phyloP scores from a whole-genome alignment of 805 yeast species.

The Teunomyces cretensis region DNA sequence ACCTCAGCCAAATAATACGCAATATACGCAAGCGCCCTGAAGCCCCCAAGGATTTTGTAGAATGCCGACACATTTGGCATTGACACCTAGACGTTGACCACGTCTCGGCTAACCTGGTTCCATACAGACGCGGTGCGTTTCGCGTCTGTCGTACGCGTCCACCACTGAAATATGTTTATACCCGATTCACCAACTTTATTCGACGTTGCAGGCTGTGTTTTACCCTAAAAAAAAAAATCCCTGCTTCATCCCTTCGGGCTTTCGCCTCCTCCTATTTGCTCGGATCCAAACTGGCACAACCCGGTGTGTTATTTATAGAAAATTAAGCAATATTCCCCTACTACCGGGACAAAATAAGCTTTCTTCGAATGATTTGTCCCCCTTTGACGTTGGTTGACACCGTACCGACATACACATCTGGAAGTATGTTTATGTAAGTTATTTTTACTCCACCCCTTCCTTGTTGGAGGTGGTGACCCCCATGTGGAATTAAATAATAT shows the following conservation, averaged over 20 bases:
- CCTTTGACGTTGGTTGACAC: conserved; percentile 4
- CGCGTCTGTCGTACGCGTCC: not conserved
- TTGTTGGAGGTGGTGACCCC: not conserved
- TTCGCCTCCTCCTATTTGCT: not conserved
- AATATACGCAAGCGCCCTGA: not conserved
- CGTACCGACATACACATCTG: not conserved
- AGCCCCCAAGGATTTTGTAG: not conserved
- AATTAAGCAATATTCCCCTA: not conserved
- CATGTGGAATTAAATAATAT: not conserved
- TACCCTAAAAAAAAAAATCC: not conserved
- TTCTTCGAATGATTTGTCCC: not conserved
- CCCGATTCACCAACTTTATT: too few relatives aligned
- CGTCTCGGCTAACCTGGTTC: not conserved
- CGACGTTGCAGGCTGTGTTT: not conserved
- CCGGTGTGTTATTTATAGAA: conserved; percentile 1
- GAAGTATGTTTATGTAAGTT: conserved; percentile 3
- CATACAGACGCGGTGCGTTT: too few relatives aligned
- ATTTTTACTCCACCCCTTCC: conserved; percentile 4
- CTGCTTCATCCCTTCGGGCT: not conserved
- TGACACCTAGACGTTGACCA: not conserved
- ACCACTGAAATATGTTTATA: too few relatives aligned
- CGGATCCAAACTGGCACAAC: not conserved
- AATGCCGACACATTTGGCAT: not conserved
- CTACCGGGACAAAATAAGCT: conserved; percentile 3
- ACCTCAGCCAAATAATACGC: not conserved